Conservation (phyloP, 2,329 filamentous ascomycete genomes). For the Beauveria varroae region DNA sequence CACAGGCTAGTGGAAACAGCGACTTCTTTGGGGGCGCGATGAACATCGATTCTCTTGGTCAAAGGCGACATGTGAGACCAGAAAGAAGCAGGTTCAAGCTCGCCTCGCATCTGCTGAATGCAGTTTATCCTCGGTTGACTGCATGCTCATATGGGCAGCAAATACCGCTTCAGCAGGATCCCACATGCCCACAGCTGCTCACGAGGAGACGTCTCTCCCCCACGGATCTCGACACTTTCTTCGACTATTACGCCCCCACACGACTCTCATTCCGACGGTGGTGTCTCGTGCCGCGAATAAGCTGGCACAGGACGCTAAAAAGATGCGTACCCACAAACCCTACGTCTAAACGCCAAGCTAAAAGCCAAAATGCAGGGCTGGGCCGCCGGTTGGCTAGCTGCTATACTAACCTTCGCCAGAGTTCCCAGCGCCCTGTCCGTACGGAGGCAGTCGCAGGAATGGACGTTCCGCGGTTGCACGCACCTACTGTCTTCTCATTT, state of each 20-base stretch:
- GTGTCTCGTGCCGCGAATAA: not conserved
- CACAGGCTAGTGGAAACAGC: not conserved
- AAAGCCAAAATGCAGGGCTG: conserved; percentile 1
- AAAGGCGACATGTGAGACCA: not conserved
- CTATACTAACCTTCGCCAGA: not conserved
- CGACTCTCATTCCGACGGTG: not conserved
- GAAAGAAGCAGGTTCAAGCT: too few relatives aligned
- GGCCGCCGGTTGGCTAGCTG: not conserved
- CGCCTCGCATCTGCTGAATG: too few relatives aligned
- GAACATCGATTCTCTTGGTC: not conserved
- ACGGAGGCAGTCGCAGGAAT: not conserved
- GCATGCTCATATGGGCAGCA: not conserved
- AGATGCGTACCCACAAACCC: not conserved
- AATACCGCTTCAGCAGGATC: not conserved
- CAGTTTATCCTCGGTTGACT: not conserved
- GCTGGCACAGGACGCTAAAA: not conserved
- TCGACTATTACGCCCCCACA: not conserved
- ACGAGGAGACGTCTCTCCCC: not conserved
- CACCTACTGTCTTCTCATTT: not conserved
- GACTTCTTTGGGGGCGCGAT: not conserved
- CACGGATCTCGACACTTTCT: not conserved
- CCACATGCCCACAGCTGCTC: not conserved
- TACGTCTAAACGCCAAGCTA: conserved; percentile 6
- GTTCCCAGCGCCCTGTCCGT: not conserved
- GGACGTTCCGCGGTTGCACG: not conserved